phyloP scores from a whole-genome alignment of 345 rosid species.

The Brassica cretica region DNA sequence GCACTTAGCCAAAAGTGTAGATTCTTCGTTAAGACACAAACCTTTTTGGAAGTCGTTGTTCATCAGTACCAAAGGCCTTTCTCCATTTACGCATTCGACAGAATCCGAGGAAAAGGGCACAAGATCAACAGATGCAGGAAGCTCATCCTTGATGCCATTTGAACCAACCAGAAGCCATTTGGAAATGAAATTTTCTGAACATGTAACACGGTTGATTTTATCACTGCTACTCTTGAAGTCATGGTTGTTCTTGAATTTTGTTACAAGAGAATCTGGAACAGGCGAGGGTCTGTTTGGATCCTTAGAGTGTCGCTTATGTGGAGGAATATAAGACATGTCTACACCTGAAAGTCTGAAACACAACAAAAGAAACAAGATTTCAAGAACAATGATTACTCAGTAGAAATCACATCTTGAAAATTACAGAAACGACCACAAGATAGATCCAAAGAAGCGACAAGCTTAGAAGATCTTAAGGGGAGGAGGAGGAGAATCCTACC shows the following conservation, averaged over 20 bases:
- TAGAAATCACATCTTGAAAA: not conserved
- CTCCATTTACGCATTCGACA: conserved; percentile 35
- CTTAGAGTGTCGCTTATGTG: conserved; percentile 54
- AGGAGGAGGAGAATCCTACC: not conserved
- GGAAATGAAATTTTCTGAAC: conserved; percentile 37
- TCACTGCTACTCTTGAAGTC: conserved; percentile 20
- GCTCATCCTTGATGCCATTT: conserved; percentile 33
- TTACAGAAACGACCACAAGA: not conserved
- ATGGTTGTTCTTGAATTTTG: conserved; percentile 40
- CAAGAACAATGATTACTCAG: not conserved
- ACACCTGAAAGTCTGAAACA: not conserved
- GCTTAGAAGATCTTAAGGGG: not conserved
- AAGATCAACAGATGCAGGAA: conserved; percentile 42
- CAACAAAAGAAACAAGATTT: not conserved
- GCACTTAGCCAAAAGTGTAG: not conserved
- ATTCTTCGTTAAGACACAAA: not conserved
- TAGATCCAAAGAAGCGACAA: not conserved
- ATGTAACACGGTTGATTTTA: conserved; percentile 35
- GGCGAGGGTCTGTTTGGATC: conserved; percentile 37
- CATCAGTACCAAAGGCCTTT: conserved; percentile 45
- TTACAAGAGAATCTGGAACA: conserved; percentile 40
- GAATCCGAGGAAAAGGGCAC: conserved; percentile 43
- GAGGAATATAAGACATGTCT: conserved; percentile 65
- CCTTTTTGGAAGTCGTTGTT: conserved; percentile 23
- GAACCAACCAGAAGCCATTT: conserved; percentile 57